Evolutionary conservation across 768 basidiomycete species (phyloP).

Genomic region (Flagelloscypha sp.): DNA sequence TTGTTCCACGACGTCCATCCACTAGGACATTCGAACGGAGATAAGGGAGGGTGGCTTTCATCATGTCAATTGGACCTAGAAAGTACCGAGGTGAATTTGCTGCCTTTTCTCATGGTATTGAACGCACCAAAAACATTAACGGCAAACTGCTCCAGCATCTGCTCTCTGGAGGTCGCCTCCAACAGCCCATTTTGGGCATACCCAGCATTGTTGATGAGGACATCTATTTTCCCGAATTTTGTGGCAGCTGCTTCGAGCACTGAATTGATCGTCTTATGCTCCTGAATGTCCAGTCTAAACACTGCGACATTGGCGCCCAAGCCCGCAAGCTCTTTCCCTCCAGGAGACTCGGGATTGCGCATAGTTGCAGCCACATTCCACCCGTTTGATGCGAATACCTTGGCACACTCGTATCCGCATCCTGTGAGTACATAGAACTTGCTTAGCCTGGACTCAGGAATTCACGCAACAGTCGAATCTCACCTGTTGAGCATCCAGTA

Average conservation of each 20-base stretch:
- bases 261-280: conserved; percentile 9
- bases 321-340: too few relatives aligned
- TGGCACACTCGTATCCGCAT: too few relatives aligned
- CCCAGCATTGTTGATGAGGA: conserved; percentile 17
- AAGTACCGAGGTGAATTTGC: background rate
- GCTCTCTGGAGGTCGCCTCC: conserved; percentile 14
- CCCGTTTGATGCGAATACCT: conserved; percentile 12
- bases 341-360: too few relatives aligned
- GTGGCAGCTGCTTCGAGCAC: conserved; percentile 10
- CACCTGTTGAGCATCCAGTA: too few relatives aligned
- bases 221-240: conserved; percentile 10
- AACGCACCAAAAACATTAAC: conserved; percentile 15
- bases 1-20: conserved; percentile 7
- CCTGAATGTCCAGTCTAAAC: conserved; percentile 13
- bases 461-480: too few relatives aligned
- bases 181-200: conserved; percentile 14
- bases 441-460: too few relatives aligned
- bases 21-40: conserved; percentile 10
- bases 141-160: conserved; percentile 14
- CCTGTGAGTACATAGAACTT: too few relatives aligned
- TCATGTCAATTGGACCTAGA: conserved; percentile 16
- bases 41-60: conserved; percentile 14
- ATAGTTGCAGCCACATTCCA: conserved; percentile 19
- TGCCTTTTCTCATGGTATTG: background rate
- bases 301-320: too few relatives aligned